Evolutionary conservation across 2,329 filamentous ascomycete species (phyloP).

Genomic region (Penicillium sp.): DNA sequence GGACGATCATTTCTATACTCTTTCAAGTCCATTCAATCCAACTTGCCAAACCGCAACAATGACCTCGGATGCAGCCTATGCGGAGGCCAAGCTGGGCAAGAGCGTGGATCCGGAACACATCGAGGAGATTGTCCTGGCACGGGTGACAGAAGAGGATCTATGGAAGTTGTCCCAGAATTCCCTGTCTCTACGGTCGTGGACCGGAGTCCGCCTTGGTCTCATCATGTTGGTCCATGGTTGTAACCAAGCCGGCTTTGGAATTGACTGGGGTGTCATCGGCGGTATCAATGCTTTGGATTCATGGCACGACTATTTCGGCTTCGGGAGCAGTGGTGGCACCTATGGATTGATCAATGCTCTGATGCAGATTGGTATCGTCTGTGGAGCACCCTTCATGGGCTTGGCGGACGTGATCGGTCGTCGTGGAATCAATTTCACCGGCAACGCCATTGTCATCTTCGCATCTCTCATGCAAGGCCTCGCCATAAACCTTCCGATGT

Average conservation of each 20-base stretch:
- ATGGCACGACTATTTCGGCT: conserved; percentile 50
- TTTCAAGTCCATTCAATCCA: background rate
- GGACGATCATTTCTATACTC: background rate
- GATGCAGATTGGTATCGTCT: conserved; percentile 50
- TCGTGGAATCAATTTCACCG: conserved; percentile 51
- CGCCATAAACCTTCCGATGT: conserved; percentile 30
- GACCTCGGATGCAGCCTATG: background rate
- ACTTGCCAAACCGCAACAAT: background rate
- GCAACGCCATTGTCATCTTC: conserved; percentile 49
- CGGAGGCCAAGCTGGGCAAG: conserved; percentile 11
- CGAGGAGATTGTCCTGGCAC: conserved; percentile 48
- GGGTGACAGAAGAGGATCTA: conserved; percentile 50
- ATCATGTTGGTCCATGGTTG: conserved; percentile 51
- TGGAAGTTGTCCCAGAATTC: conserved; percentile 45
- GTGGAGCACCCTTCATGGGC: conserved; percentile 52
- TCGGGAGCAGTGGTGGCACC: conserved; percentile 42
- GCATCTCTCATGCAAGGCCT: conserved; percentile 44
- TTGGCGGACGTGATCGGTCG: conserved; percentile 55
- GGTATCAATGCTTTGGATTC: conserved; percentile 47
- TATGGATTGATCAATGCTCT: conserved; percentile 49
- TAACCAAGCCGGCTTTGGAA: conserved; percentile 51
- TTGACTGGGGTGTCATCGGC: conserved; percentile 53
- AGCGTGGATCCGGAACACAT: conserved; percentile 28
- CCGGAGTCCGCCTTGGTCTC: conserved; percentile 43
- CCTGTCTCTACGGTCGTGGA: conserved; percentile 43